phyloP scores from a whole-genome alignment of 371 early-diverging fungal species.

The Polyrhizophydium stewartii region DNA sequence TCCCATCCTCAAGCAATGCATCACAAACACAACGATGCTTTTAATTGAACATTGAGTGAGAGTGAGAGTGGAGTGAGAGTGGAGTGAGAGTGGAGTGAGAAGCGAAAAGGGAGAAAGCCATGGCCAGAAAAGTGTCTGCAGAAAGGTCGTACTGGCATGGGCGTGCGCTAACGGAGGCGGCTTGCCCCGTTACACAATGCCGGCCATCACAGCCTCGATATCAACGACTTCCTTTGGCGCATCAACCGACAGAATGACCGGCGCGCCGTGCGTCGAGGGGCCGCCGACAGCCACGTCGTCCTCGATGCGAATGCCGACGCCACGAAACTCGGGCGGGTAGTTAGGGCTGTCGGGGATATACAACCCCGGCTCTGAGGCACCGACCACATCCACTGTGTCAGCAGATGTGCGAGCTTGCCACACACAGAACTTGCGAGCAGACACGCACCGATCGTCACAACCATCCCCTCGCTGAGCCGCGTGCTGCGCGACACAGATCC shows the following conservation, averaged over 20 bases:
- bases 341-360: conserved; percentile 73
- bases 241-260: conserved; percentile 64
- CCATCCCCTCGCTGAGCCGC: conserved; percentile 74
- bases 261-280: conserved; percentile 51
- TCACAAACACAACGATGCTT: too few species aligned
- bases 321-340: conserved; percentile 79
- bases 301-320: conserved; percentile 94
- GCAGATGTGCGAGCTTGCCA: too few species aligned
- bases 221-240: conserved; percentile 88
- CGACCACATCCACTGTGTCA: not conserved
- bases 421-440: not conserved
- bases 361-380: conserved; percentile 77
- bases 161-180: too few species aligned
- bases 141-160: too few species aligned
- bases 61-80: too few species aligned
- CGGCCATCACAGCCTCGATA: conserved; percentile 65
- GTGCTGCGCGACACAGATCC: conserved; percentile 65
- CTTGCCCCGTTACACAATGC: conserved; percentile 20
- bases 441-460: conserved; percentile 76
- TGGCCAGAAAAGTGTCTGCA: too few species aligned
- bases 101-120: too few species aligned
- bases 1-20: too few species aligned
- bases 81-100: too few species aligned
- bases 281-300: conserved; percentile 79
- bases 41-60: too few species aligned